A percentile compares a stretch with the other conserved stretches of the same genome.
Conservation (phyloP, 345 rosid species). For the Syzygium grande region DNA sequence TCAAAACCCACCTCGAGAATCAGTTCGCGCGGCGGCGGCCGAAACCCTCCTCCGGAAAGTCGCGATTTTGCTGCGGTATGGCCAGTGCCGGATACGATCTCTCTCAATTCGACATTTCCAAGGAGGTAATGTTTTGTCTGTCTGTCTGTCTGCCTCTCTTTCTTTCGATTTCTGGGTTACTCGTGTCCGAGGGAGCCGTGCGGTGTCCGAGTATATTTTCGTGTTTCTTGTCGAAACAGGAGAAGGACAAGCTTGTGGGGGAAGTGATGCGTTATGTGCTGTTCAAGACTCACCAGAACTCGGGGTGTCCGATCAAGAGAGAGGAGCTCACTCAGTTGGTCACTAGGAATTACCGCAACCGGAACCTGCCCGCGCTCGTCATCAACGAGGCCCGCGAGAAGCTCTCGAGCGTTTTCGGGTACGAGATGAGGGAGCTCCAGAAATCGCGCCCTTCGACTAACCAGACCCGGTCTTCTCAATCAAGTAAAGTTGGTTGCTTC, state of each 20-base stretch:
- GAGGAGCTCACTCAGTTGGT: conserved; percentile 86
- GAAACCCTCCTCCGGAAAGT: neutral
- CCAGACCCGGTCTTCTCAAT: conserved; percentile 51
- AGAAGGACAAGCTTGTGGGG: conserved; percentile 83
- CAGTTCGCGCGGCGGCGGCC: neutral
- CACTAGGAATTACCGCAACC: conserved; percentile 64
- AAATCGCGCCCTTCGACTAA: conserved; percentile 41
- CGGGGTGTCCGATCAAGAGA: conserved; percentile 80
- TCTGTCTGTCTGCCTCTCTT: neutral
- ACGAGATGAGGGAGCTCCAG: conserved; percentile 76
- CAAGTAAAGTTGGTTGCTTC: conserved; percentile 21
- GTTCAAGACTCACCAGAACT: conserved; percentile 68
- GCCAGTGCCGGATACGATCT: conserved; percentile 28
- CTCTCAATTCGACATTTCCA: conserved; percentile 61
- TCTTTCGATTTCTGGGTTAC: neutral
- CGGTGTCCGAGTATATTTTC: neutral
- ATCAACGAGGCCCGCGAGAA: conserved; percentile 64
- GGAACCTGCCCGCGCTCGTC: conserved; percentile 49
- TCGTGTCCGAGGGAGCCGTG: neutral
- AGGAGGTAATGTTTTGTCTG: conserved; percentile 31
- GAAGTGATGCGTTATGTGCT: conserved; percentile 77
- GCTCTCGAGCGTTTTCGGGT: conserved; percentile 61
- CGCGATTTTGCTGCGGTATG: conserved; percentile 27
- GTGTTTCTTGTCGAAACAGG: conserved; percentile 18
- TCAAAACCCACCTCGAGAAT: neutral